phyloP scores from a whole-genome alignment of 176 grass and related monocot species.

The Oropetium thomaeum region DNA sequence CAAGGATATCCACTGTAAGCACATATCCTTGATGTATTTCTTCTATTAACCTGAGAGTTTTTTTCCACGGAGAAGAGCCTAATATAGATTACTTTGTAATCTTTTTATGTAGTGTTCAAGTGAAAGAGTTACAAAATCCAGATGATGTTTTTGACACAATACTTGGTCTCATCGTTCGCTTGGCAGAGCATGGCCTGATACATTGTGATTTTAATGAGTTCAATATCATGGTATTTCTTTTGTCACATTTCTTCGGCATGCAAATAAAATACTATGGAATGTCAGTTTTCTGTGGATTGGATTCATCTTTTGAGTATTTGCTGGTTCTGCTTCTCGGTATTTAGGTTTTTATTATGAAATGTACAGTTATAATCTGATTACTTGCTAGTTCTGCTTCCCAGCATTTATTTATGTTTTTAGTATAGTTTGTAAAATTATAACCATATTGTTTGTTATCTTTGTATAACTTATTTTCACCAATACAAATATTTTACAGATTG shows the following conservation, averaged over 20 bases:
- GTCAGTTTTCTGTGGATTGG: not conserved
- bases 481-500: slow-evolving; percentile 53
- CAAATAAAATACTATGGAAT: not conserved
- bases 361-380: not conserved
- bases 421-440: not conserved
- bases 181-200: slow-evolving; percentile 96
- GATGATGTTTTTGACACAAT: slow-evolving; percentile 85
- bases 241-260: not conserved
- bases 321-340: not conserved
- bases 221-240: slow-evolving; percentile 82
- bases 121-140: slow-evolving; percentile 72
- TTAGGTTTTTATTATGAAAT: not conserved
- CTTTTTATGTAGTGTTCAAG: slow-evolving; percentile 69
- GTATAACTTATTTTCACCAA: slow-evolving; percentile 4
- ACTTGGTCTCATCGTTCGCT: slow-evolving; percentile 75
- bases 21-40: not conserved
- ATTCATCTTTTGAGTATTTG: not conserved
- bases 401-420: no score
- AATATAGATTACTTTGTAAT: not conserved
- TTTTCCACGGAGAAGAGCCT: not conserved
- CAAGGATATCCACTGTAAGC: slow-evolving; percentile 92
- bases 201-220: slow-evolving; percentile 99
- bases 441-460: not conserved
- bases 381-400: not conserved
- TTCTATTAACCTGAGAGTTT: not conserved